Evolutionary conservation across 2,329 filamentous ascomycete species (phyloP).

Genomic region (Mycogone perniciosa): DNA sequence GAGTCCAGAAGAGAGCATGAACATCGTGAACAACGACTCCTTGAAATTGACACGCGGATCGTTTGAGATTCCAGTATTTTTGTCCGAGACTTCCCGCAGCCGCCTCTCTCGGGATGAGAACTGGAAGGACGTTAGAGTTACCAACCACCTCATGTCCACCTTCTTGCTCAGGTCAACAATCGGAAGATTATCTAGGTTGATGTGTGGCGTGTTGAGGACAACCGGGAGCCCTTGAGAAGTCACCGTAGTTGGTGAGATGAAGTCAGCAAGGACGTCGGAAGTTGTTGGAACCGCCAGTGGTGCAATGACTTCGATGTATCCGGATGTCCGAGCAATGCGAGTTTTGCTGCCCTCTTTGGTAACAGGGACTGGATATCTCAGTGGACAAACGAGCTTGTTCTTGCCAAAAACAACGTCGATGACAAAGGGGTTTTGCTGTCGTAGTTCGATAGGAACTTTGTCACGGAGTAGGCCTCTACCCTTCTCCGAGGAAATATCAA

Average conservation of each 20-base stretch:
- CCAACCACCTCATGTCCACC: constrained; percentile 32
- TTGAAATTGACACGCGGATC: constrained; percentile 40
- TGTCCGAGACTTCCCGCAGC: constrained; percentile 25
- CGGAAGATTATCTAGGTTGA: constrained; percentile 41
- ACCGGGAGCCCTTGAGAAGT: constrained; percentile 25
- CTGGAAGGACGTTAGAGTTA: constrained; percentile 30
- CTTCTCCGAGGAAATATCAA: constrained; percentile 31
- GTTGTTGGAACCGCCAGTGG: constrained; percentile 21
- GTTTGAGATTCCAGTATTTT: constrained; percentile 18
- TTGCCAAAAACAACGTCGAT: constrained; percentile 36
- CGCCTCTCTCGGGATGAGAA: constrained; percentile 38
- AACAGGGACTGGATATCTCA: constrained; percentile 37
- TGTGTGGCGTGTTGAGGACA: constrained; percentile 32
- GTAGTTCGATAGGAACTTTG: constrained; percentile 30
- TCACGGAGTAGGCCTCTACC: constrained; percentile 33
- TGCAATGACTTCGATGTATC: constrained; percentile 40
- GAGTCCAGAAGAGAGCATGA: constrained; percentile 39
- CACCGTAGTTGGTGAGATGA: constrained; percentile 32
- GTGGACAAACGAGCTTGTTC: constrained; percentile 22
- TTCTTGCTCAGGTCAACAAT: constrained; percentile 34
- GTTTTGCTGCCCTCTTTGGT: constrained; percentile 28
- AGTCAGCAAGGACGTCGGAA: constrained; percentile 24
- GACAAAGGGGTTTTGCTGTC: constrained; percentile 33
- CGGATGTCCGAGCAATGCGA: constrained; percentile 37
- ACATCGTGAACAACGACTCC: constrained; percentile 41